Percentiles rank a stretch among this genome's conserved stretches.
phyloP scores from a whole-genome alignment of 305 asterid genomes.

The Rubia balearica region DNA sequence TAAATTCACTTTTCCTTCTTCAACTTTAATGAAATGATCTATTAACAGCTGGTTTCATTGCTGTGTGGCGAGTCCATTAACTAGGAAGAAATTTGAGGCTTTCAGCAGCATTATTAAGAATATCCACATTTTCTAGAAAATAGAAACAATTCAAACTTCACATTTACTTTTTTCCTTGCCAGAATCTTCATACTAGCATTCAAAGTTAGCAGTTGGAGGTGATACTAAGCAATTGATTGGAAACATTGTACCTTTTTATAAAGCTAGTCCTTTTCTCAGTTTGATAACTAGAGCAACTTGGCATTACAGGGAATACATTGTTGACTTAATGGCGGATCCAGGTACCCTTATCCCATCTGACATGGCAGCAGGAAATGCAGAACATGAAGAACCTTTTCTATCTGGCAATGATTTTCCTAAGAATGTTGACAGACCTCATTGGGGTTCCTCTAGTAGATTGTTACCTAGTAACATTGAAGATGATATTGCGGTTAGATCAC shows the following conservation, averaged over 20 bases:
- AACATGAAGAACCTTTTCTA: slow-evolving; percentile 31
- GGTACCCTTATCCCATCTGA: slow-evolving; percentile 95
- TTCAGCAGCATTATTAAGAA: not conserved
- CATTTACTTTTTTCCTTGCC: not conserved
- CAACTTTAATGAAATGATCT: too few relatives aligned
- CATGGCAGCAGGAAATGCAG: slow-evolving; percentile 44
- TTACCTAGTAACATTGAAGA: slow-evolving; percentile 33
- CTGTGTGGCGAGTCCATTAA: not conserved
- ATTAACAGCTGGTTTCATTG: not conserved
- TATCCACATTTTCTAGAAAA: not conserved
- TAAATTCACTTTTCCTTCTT: not conserved
- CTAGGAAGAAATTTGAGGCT: not conserved
- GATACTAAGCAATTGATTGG: slow-evolving; percentile 11
- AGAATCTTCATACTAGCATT: slow-evolving; percentile 11
- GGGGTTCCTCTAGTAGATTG: slow-evolving; percentile 38
- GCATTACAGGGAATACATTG: slow-evolving; percentile 80
- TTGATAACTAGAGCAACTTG: slow-evolving; percentile 20
- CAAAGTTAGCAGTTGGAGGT: slow-evolving; percentile 2
- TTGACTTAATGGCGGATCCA: slow-evolving; percentile 94
- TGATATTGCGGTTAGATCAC: slow-evolving; percentile 23
- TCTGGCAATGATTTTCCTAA: slow-evolving; percentile 22
- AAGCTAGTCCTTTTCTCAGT: not conserved
- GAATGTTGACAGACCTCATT: slow-evolving; percentile 33
- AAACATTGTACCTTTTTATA: slow-evolving; percentile 13
- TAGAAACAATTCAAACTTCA: not conserved